Evolutionary conservation across 176 grass and related monocot genomes (phyloP).

Genomic region (Carex parvula): DNA sequence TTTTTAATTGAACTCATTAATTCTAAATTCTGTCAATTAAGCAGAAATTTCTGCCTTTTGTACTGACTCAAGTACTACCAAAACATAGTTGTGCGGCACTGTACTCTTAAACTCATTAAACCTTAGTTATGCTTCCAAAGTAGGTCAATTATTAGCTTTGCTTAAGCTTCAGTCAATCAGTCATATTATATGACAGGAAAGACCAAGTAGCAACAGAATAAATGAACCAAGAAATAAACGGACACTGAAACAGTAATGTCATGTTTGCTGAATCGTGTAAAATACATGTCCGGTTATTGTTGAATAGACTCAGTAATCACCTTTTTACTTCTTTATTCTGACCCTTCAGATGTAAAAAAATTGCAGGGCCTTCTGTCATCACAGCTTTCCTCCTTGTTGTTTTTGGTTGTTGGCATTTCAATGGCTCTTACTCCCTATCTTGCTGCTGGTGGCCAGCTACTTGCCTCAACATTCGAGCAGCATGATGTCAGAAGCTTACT

Average conservation of each 20-base stretch:
- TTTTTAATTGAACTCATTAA: not conserved
- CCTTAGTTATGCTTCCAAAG: constrained; percentile 8
- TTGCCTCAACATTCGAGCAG: constrained; percentile 97
- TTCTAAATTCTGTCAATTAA: not conserved
- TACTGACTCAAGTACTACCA: not conserved
- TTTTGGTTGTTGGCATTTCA: constrained; percentile 95
- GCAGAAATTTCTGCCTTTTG: not conserved
- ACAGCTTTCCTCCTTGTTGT: constrained; percentile 82
- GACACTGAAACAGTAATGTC: not conserved
- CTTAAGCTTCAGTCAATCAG: constrained; percentile 4
- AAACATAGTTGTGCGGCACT: not conserved
- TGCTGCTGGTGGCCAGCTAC: constrained; percentile 83
- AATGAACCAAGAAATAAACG: not conserved
- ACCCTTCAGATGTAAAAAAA: constrained; percentile 10
- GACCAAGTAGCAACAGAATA: not conserved
- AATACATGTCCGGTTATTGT: not conserved
- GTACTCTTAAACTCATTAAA: not conserved
- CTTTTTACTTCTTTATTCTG: not conserved
- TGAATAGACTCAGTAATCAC: not conserved
- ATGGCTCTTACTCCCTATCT: constrained; percentile 97
- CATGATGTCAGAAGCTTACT: constrained; percentile 95
- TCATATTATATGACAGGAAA: not conserved
- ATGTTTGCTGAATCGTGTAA: not conserved
- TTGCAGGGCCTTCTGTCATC: constrained; percentile 84
- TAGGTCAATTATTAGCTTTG: constrained; percentile 4